Evolutionary conservation across 192 early-diverging fungal species (phyloP).

Genomic region (Podila epigama): DNA sequence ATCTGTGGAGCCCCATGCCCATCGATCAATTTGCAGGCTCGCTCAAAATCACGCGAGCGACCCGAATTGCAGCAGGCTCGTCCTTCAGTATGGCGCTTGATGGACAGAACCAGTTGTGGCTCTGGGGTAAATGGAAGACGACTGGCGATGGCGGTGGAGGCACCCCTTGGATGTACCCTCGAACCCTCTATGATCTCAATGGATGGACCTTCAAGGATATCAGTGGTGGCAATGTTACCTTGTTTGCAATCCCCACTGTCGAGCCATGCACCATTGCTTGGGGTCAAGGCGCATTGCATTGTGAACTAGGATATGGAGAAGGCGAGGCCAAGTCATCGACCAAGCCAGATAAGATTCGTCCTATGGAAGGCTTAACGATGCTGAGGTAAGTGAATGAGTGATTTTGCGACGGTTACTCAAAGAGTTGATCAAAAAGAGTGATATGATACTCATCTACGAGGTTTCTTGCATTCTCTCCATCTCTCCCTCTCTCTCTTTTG

Average conservation of each 20-base stretch:
- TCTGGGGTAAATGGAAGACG: slow-evolving; percentile 64
- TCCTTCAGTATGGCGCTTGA: slow-evolving; percentile 60
- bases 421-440: too few species aligned
- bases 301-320: slow-evolving; percentile 57
- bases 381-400: slow-evolving; percentile 37
- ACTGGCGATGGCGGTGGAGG: slow-evolving; percentile 60
- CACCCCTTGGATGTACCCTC: slow-evolving; percentile 60
- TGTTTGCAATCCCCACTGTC: slow-evolving; percentile 37
- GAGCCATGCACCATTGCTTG: slow-evolving; percentile 55
- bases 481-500: neutral
- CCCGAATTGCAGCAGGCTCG: slow-evolving; percentile 52
- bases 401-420: too few species aligned
- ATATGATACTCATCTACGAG: too few species aligned
- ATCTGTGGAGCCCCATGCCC: slow-evolving; percentile 50
- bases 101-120: slow-evolving; percentile 46
- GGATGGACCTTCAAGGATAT: slow-evolving; percentile 54
- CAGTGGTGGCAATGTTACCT: slow-evolving; percentile 47
- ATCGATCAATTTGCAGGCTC: slow-evolving; percentile 53
- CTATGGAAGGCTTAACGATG: slow-evolving; percentile 51
- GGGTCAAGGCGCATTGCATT: slow-evolving; percentile 52
- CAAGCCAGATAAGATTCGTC: slow-evolving; percentile 54
- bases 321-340: slow-evolving; percentile 48
- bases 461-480: too few species aligned
- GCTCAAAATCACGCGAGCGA: slow-evolving; percentile 31
- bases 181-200: slow-evolving; percentile 54